A percentile compares a stretch with the other conserved stretches of the same genome.
Evolutionary conservation across 2,329 filamentous ascomycete species (phyloP).

Genomic region (Alternaria burnsii): DNA sequence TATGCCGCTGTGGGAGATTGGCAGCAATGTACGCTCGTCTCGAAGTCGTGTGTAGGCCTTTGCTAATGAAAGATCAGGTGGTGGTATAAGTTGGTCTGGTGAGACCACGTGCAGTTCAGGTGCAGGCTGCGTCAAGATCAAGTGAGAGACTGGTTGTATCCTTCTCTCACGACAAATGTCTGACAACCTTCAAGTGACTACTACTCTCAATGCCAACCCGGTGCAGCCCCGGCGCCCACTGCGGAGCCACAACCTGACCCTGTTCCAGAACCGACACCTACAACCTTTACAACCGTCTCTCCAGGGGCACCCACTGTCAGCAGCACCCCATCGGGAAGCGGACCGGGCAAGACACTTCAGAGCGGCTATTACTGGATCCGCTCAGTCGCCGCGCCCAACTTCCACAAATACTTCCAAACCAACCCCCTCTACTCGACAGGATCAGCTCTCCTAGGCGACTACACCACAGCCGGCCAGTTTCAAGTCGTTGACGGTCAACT

Average conservation of each 20-base stretch:
- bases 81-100: conserved; percentile 39
- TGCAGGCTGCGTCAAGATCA: conserved; percentile 44
- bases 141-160: conserved; percentile 23
- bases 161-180: neutral
- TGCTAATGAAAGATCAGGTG: conserved; percentile 30
- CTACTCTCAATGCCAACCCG: conserved; percentile 55
- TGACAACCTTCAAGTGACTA: conserved; percentile 38
- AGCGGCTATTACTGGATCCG: conserved; percentile 66
- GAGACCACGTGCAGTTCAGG: conserved; percentile 35
- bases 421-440: conserved; percentile 53
- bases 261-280: conserved; percentile 21
- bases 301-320: conserved; percentile 31
- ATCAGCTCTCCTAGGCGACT: conserved; percentile 60
- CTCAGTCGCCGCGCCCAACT: conserved; percentile 66
- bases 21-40: conserved; percentile 43
- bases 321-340: conserved; percentile 38
- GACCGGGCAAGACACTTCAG: conserved; percentile 59
- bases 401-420: conserved; percentile 54
- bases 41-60: neutral
- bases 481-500: conserved; percentile 65
- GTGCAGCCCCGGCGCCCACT: conserved; percentile 30
- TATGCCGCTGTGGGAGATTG: conserved; percentile 41
- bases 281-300: conserved; percentile 16
- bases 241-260: conserved; percentile 13
- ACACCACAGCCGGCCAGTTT: conserved; percentile 66